Base-by-base conservation (phyloP, 202 grass and related monocot species). In the Brachypodium distachyon region DNA sequence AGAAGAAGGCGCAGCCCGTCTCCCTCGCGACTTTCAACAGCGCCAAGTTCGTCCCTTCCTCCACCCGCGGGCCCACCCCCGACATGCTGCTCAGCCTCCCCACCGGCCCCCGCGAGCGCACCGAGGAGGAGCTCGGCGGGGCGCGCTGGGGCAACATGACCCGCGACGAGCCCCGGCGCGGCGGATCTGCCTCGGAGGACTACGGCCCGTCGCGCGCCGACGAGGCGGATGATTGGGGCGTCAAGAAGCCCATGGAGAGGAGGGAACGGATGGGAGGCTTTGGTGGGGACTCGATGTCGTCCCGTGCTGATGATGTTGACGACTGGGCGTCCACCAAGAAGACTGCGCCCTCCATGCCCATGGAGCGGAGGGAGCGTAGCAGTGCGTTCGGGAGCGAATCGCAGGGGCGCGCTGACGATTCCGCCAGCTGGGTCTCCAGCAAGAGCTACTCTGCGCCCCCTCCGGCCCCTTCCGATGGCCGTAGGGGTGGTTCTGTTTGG, bases 301-400 rank as follows among this genome's bases (percentile, higher is more conserved):
- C 87, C 0, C 87, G 85, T 44, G 91, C 91, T 0, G 91, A 93
- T 55, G 87, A 88, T 56, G 87, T 87, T 1, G 85, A 90, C 53
- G 75, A 93, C 86, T 93, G 91, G 91, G 91, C 77, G 7, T 85
- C 85, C 70, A 74, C 70, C 48, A 93, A 93, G 75, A 93, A 62
- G 53, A 71, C 87, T 5, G 71, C 77, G 2, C 78, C 77, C 14
- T 43, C 84, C 7, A 52, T 57, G 11, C 48, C 23, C 19, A 39
- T 67, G 1, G 91, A 93, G 71, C 83, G 91, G 19, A 84, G 91
- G 64, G 81, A 90, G 3, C 82, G 91, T 12, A 36, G 64, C 11
- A 61, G 39, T 0, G 64, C 78, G 12, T 84, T 85, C 14, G 85
- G 87, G 44, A 70, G 76, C 4, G 87, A 93, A 29, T 80, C 79